A percentile compares a stretch with the other conserved stretches of the same genome.
Evolutionary conservation across 805 yeast species (phyloP).

Genomic region (Candida chauliodis): DNA sequence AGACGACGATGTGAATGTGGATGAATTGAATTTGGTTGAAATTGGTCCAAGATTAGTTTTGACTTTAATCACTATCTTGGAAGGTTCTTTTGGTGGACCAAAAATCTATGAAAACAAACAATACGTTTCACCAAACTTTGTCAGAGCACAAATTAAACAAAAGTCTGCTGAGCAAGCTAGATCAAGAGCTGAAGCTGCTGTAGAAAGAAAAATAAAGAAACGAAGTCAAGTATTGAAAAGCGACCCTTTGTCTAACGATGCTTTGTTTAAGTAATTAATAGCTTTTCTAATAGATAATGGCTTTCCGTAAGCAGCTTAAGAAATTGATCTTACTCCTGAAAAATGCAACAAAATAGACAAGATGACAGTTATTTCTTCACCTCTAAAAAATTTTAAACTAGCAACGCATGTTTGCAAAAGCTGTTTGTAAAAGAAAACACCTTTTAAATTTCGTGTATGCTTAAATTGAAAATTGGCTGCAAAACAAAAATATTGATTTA

Average conservation of each 20-base stretch:
- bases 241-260: slow-evolving; percentile 81
- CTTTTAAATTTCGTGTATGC: no score
- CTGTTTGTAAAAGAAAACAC: no score
- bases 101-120: slow-evolving; percentile 96
- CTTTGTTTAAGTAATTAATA: slow-evolving; percentile 57
- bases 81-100: slow-evolving; percentile 97
- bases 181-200: slow-evolving; percentile 74
- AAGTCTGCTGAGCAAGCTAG: slow-evolving; percentile 78
- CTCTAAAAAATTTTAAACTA: no score
- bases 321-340: no score
- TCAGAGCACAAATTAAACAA: slow-evolving; percentile 82
- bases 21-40: slow-evolving; percentile 79
- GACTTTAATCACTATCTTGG: slow-evolving; percentile 85
- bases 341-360: no score
- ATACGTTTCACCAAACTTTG: slow-evolving; percentile 93
- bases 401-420: no score
- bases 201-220: slow-evolving; percentile 68
- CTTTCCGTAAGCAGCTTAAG: no score
- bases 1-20: slow-evolving; percentile 34
- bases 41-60: slow-evolving; percentile 95
- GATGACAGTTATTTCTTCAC: no score
- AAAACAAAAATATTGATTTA: no score
- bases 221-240: slow-evolving; percentile 70
- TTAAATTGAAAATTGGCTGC: no score
- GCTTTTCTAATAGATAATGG: no score